Percentiles rank a stretch among this genome's conserved stretches.
These are phyloP conservation scores for Albugo laibachii DNA, from an alignment of 352 stramenopile genomes.

Conservation along the genomic window DNA sequence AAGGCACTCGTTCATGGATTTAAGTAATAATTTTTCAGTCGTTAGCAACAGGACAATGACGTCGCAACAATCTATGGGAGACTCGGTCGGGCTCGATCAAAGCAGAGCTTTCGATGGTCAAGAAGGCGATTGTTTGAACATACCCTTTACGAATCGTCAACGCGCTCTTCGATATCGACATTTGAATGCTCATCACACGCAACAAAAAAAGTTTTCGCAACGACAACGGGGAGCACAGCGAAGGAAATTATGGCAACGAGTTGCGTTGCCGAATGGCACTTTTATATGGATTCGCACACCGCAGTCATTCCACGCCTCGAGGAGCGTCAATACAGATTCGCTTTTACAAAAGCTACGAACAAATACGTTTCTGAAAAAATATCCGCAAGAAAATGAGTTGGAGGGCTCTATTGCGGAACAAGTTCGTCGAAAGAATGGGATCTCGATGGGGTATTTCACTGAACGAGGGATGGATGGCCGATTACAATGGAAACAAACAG, in stretches of 20 bases:
- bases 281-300: slow-evolving; percentile 24
- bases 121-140: neutral
- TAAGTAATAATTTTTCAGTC: slow-evolving; percentile 8
- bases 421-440: slow-evolving; percentile 56
- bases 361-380: slow-evolving; percentile 35
- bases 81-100: slow-evolving; percentile 7
- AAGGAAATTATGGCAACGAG: slow-evolving; percentile 39
- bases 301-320: no score
- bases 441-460: slow-evolving; percentile 40
- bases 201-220: slow-evolving; percentile 38
- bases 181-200: slow-evolving; percentile 32
- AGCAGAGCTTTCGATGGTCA: neutral
- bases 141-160: slow-evolving; percentile 12
- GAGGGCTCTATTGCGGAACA: slow-evolving; percentile 30
- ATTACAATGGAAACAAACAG: slow-evolving; percentile 26
- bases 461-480: slow-evolving; percentile 24
- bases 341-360: slow-evolving; percentile 23
- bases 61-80: slow-evolving; percentile 8
- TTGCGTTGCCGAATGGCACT: slow-evolving; percentile 30
- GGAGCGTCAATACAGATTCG: slow-evolving; percentile 10
- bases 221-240: slow-evolving; percentile 43
- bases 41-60: neutral
- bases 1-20: slow-evolving; percentile 8
- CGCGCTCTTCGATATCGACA: slow-evolving; percentile 44
- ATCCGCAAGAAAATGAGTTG: slow-evolving; percentile 19